These are phyloP conservation scores for Ceratobasidium theobromae DNA, from an alignment of 1,284 basidiomycete genomes.

Conservation along the genomic window DNA sequence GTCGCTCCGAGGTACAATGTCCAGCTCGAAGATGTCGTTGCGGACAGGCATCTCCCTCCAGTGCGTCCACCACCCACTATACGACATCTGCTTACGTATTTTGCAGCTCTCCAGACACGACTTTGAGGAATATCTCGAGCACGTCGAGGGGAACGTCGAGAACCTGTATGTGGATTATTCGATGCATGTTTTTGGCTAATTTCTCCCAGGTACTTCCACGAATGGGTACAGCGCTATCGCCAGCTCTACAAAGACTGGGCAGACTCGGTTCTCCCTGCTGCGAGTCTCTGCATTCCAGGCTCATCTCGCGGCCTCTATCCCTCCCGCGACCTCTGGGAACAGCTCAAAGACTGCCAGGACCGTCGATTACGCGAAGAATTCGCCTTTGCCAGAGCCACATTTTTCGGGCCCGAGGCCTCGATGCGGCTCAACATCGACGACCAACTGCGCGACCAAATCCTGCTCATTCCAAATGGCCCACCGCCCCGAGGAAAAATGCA, in stretches of 20 bases:
- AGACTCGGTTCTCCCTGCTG: constrained; percentile 13
- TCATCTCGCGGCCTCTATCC: constrained; percentile 4
- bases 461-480: constrained; percentile 12
- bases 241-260: constrained; percentile 20
- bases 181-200: not conserved
- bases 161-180: constrained; percentile 28
- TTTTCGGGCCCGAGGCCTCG: constrained; percentile 16
- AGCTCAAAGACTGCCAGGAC: constrained; percentile 15
- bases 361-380: constrained; percentile 8
- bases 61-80: not conserved
- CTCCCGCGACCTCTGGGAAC: constrained; percentile 23
- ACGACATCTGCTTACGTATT: not conserved
- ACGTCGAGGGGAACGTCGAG: constrained; percentile 29
- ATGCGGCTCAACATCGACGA: constrained; percentile 27
- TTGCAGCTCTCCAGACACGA: constrained; percentile 15
- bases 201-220: constrained; percentile 27
- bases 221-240: constrained; percentile 32
- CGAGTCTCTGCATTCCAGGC: constrained; percentile 15
- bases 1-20: constrained; percentile 10
- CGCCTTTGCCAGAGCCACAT: constrained; percentile 26
- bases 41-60: constrained; percentile 16
- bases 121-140: constrained; percentile 31
- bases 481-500: not conserved
- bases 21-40: constrained; percentile 20
- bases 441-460: not conserved